Evolutionary conservation across 352 stramenopile genomes (phyloP), one percentile per base, ranked within the genome.

Genomic region (Phytophthora sp.): DNA sequence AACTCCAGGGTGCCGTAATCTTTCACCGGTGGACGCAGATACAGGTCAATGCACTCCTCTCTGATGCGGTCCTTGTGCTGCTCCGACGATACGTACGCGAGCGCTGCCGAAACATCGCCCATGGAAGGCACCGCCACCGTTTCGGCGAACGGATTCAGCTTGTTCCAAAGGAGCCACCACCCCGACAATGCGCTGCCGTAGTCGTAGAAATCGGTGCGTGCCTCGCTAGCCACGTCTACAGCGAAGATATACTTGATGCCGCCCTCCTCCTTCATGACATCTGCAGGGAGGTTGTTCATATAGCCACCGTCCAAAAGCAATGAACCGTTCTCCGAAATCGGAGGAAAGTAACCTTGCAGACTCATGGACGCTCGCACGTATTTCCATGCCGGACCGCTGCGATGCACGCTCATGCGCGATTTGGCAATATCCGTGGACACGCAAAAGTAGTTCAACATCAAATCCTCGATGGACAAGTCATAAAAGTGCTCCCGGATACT

Each of bases 371-470:
- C 94, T 24, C 92, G 88, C 3, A 97, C 85, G 48, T 95, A 97
- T 45, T 95, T 94, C 91, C 91, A 98, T 0, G 93, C 78, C 0
- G 67, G 74, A 10, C 94, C 94, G 31, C 87, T 94, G 6, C 84
- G 82, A 41, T 97, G 91, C 6, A 97, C 82, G 37, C 82, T 91
- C 82, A 94, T 93, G 27, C 82, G 74, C 9, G 82, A 92, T 63
- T 95, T 94, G 18, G 90, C 91, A 48, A 98, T 94, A 62, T 98
- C 92, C 7, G 92, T 98, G 7, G 88, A 90, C 23, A 98, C 84
- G 62, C 91, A 97, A 45, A 97, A 97, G 69, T 95, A 98, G 31
- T 95, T 95, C 4, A 98, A 74, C 84, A 96, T 91, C 39, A 97
- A 66, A 62, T 98, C 93, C 67, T 96, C 86, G 28, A 96, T 95